Evolutionary conservation across 1,284 basidiomycete species (phyloP), one percentile per base, ranked within the genome.

Genomic region (Rhizopogon parksii): DNA sequence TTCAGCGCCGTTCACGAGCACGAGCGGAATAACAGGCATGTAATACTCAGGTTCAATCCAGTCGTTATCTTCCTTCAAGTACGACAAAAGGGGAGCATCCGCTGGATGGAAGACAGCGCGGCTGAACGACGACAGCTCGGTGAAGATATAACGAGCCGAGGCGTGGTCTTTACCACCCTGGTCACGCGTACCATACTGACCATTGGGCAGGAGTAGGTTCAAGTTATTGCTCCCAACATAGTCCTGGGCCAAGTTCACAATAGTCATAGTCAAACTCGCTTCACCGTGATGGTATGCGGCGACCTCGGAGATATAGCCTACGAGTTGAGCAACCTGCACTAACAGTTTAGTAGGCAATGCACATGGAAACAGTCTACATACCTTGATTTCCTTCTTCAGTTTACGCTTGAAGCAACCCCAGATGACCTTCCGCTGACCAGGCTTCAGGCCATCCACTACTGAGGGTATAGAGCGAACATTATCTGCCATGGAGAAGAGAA

Each of bases 401-500:
- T 97, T 97, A 55, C 91, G 83, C 72, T 92, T 95, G 79, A 98
- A 99, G 70, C 90, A 94, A 59, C 79, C 90, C 79, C 91, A 99
- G 34, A 99, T 80, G 50, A 99, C 91, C 69, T 99, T 99, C 50
- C 96, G 80, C 67, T 99, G 96, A 69, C 95, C 95, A n/a, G 96
- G 96, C 70, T 99, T 99, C 57, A 99, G 76, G 34, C 96, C 96
- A 66, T 99, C 96, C 4, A 88, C 85, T 12, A 93, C 81, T 0
- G 90, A 93, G 15, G 96, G 91, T 59, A 99, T 95, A 15, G 95
- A 95, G 61, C 93, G 91, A 60, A 98, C 81, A 61, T 96, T 96
- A 68, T 99, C 96, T 3, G 96, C 96, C 93, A 99, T 98, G 2
- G 95, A 99, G 79, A 99, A 99, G 25, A 98, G 78, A 57, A 99